A percentile compares a stretch with the other conserved stretches of the same genome.
These are phyloP conservation scores for Lotus japonicus DNA, from an alignment of 306 rosid genomes.

Conservation along the genomic window DNA sequence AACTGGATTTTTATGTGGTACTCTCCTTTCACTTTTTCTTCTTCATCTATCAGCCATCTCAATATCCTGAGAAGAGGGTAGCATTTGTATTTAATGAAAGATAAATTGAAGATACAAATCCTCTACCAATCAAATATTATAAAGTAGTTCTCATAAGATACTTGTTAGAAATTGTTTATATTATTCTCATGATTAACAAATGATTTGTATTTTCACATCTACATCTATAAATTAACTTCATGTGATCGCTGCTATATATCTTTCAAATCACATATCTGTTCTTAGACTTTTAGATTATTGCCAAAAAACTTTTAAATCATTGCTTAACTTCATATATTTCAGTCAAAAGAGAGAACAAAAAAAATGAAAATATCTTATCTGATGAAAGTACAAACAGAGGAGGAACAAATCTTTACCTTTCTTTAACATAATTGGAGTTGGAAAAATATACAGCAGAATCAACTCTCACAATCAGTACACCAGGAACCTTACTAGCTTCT, in stretches of 20 bases:
- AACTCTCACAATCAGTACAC: constrained; percentile 77
- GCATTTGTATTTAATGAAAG: not conserved
- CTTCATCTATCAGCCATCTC: constrained; percentile 86
- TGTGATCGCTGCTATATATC: not conserved
- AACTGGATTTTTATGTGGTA: constrained; percentile 52
- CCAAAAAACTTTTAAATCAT: no score
- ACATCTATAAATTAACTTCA: not conserved
- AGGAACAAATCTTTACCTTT: constrained; percentile 52
- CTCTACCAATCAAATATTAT: not conserved
- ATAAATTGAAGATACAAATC: not conserved
- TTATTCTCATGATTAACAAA: not conserved
- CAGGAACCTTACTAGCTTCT: constrained; percentile 68
- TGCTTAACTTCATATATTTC: no score
- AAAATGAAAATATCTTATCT: not conserved
- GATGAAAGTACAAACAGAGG: not conserved
- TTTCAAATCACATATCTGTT: not conserved
- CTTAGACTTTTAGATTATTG: no score
- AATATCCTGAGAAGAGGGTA: constrained; percentile 42
- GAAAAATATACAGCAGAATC: constrained; percentile 95
- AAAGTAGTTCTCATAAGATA: not conserved
- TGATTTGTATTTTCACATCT: not conserved
- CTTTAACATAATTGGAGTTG: constrained; percentile 85
- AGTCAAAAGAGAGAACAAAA: not conserved
- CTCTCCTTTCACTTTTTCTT: constrained; percentile 43
- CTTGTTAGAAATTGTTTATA: not conserved